A percentile compares a stretch with the other conserved stretches of the same genome.
These are phyloP conservation scores for Xylaria flabelliformis DNA, from an alignment of 495 filamentous ascomycete species.

Conservation along the genomic window DNA sequence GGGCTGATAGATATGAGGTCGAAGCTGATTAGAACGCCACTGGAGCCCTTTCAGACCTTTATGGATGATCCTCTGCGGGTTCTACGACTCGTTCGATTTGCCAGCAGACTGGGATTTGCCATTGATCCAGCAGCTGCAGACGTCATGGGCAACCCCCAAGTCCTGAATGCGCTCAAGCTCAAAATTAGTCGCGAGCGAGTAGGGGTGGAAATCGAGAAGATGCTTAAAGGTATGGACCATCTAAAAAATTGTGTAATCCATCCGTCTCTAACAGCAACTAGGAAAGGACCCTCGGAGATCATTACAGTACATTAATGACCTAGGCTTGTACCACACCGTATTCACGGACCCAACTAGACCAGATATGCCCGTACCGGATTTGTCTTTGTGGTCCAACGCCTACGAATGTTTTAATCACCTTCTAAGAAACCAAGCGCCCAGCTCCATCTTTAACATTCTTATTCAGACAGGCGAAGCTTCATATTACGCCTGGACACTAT, in stretches of 20 bases:
- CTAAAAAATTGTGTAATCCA: constrained; percentile 3
- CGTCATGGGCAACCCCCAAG: constrained; percentile 77
- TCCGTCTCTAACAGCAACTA: constrained; percentile 38
- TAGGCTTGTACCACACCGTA: constrained; percentile 79
- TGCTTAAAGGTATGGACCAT: constrained; percentile 71
- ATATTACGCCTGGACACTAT: constrained; percentile 78
- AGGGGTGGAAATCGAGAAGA: constrained; percentile 84
- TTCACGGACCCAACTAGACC: constrained; percentile 69
- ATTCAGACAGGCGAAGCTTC: constrained; percentile 63
- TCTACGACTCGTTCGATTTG: constrained; percentile 88
- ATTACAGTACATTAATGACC: constrained; percentile 73
- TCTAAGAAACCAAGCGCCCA: constrained; percentile 56
- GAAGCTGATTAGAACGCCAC: constrained; percentile 79
- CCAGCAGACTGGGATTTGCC: constrained; percentile 77
- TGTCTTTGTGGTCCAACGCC: constrained; percentile 51
- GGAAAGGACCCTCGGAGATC: constrained; percentile 72
- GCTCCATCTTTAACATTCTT: constrained; percentile 59
- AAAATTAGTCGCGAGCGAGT: constrained; percentile 95
- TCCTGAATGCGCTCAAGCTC: constrained; percentile 74
- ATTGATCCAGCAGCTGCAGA: constrained; percentile 71
- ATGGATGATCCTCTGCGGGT: constrained; percentile 91
- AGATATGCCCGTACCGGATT: constrained; percentile 46
- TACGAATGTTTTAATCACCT: constrained; percentile 59
- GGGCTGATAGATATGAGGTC: constrained; percentile 77
- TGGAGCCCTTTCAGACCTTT: constrained; percentile 92